Evolutionary conservation across 805 yeast genomes (phyloP).

Genomic region (Nakazawaea holstii): DNA sequence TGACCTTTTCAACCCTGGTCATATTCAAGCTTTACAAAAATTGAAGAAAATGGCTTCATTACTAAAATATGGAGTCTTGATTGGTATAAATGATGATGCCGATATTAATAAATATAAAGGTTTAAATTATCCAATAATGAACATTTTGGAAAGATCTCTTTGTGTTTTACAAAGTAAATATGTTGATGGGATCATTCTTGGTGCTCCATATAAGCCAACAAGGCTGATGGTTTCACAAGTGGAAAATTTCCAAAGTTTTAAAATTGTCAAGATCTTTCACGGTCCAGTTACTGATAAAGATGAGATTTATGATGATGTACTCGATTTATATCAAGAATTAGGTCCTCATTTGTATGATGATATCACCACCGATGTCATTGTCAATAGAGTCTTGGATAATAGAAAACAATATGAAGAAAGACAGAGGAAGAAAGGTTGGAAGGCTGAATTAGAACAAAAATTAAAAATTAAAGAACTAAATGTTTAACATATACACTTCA

Average conservation of each 20-base stretch:
- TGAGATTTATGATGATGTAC: slow-evolving; percentile 21
- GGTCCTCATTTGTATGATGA: slow-evolving; percentile 56
- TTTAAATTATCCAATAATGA: slow-evolving; percentile 77
- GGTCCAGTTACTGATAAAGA: slow-evolving; percentile 46
- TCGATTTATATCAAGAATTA: slow-evolving; percentile 31
- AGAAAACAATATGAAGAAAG: slow-evolving; percentile 75
- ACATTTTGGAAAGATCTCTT: slow-evolving; percentile 73
- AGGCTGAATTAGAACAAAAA: slow-evolving; percentile 45
- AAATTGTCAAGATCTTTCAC: slow-evolving; percentile 40
- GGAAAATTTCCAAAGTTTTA: slow-evolving; percentile 25
- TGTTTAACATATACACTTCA: background rate
- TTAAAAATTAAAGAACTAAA: slow-evolving; percentile 20
- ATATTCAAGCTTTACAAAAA: slow-evolving; percentile 63
- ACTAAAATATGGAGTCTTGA: slow-evolving; percentile 44
- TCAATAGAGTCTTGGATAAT: slow-evolving; percentile 65
- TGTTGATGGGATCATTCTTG: slow-evolving; percentile 73
- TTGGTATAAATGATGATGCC: slow-evolving; percentile 62
- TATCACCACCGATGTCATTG: slow-evolving; percentile 67
- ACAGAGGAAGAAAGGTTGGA: slow-evolving; percentile 83
- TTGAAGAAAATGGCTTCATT: slow-evolving; percentile 35
- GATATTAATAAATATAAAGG: slow-evolving; percentile 55
- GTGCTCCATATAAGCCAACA: slow-evolving; percentile 55
- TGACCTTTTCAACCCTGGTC: slow-evolving; percentile 92
- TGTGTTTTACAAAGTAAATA: slow-evolving; percentile 86
- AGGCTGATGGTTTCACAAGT: slow-evolving; percentile 32